phyloP scores from a whole-genome alignment of 345 rosid genomes.

The Hibiscus syriacus region DNA sequence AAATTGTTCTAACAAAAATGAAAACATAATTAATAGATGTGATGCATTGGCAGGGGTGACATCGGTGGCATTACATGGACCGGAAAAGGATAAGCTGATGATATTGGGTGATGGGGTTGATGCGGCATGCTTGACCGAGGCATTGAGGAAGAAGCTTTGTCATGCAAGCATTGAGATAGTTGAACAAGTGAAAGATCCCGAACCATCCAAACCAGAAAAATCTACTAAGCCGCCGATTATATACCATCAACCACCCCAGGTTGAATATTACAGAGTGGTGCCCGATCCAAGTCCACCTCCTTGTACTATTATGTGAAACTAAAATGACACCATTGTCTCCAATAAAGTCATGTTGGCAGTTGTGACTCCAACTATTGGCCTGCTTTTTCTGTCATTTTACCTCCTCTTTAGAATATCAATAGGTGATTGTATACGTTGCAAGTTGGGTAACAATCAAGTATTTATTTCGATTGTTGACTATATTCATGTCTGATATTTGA shows the following conservation, averaged over 20 bases:
- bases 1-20: no score
- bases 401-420: background rate
- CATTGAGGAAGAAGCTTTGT: conserved; percentile 30
- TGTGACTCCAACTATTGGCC: background rate
- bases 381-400: background rate
- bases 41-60: conserved; percentile 23
- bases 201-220: background rate
- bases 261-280: conserved; percentile 14
- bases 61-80: conserved; percentile 36
- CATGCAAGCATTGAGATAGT: conserved; percentile 22
- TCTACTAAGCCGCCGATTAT: background rate
- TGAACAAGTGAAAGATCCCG: conserved; percentile 18
- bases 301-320: conserved; percentile 9
- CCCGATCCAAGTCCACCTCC: conserved; percentile 8
- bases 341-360: background rate
- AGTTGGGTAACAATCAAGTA: no score
- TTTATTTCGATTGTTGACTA: no score
- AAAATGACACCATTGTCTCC: background rate
- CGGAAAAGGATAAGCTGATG: conserved; percentile 22
- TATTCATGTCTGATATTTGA: no score
- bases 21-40: background rate
- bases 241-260: conserved; percentile 1
- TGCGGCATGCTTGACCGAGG: conserved; percentile 25
- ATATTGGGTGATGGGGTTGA: conserved; percentile 35
- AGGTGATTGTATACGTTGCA: no score